phyloP scores from a whole-genome alignment of 805 yeast species.

The Limtongozyma cylindracea region DNA sequence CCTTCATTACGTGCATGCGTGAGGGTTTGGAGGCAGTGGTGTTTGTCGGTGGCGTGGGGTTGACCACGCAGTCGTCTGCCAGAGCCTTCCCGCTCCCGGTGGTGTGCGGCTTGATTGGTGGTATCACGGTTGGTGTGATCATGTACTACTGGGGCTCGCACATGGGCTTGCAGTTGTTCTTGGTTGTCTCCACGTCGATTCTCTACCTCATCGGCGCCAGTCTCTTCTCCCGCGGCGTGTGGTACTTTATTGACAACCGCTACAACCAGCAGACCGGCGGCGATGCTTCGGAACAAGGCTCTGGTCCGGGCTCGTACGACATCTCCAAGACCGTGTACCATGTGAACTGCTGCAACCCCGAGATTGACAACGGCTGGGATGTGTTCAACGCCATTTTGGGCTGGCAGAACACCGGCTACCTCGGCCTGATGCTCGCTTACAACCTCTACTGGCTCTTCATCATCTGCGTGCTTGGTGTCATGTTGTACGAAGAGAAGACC shows the following conservation, averaged over 20 bases:
- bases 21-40: constrained; percentile 41
- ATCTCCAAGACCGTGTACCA: constrained; percentile 71
- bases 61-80: neutral
- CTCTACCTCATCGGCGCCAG: constrained; percentile 82
- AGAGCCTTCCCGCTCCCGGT: constrained; percentile 83
- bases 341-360: constrained; percentile 94
- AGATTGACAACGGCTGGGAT: constrained; percentile 87
- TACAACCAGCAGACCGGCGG: constrained; percentile 62
- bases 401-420: constrained; percentile 93
- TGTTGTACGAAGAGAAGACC: constrained; percentile 63
- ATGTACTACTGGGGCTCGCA: constrained; percentile 67
- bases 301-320: constrained; percentile 90
- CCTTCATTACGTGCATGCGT: constrained; percentile 77
- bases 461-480: constrained; percentile 23
- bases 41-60: neutral
- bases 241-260: constrained; percentile 58
- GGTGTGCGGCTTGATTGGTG: constrained; percentile 62
- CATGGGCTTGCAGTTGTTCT: constrained; percentile 66
- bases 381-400: constrained; percentile 84
- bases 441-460: constrained; percentile 69
- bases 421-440: constrained; percentile 77
- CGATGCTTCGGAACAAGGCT: constrained; percentile 81
- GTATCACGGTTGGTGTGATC: constrained; percentile 39
- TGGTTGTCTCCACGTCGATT: constrained; percentile 71
- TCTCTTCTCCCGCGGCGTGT: constrained; percentile 75